Evolutionary conservation across 1,284 basidiomycete species (phyloP), one percentile per base, ranked within the genome.

Genomic region (Nidula niveotomentosa): DNA sequence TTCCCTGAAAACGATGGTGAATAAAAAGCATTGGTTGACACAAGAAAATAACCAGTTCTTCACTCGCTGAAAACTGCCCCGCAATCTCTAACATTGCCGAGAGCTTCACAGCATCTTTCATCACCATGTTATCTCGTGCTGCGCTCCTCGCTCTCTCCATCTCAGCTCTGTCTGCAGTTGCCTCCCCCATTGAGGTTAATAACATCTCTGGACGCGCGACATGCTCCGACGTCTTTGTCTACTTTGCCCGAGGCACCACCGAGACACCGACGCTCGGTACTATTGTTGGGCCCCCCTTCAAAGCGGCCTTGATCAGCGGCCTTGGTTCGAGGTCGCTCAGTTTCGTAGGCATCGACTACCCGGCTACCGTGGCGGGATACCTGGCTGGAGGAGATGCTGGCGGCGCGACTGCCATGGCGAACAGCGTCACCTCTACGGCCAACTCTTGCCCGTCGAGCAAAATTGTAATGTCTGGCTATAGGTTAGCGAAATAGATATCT

Each of bases 291-390:
- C 71, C 71, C 4, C 66, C 63, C 13, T 66, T 76, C 60, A 36
- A 66, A 23, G n/a, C 59, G 1, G 69, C 70, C 0, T 64, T 75
- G 17, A 51, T 53, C 15, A 49, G 55, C 4, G 62, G 61, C 3
- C 57, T 73, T 8, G 62, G 60, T 2, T 54, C 60, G 0, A 65
- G 56, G 49, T 60, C 64, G 4, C 54, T 75, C 17, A 65, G 56
- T 23, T 74, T 76, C 57, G 58, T 62, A 8, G 73, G 72, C 15
- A 65, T 76, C 35, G 55, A 67, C 37, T 75, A 75, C 46, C 56
- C 72, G 10, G 72, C 73, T 1, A 61, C 37, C 30, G 52, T 74
- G 18, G 60, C 58, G 8, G 73, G 71, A 13, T 73, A 69, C 57
- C 53, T 76, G 44, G 65, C 62, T 17, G 72, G 72, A 3, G 74